These are phyloP conservation scores for Aspergillus taichungensis DNA, from an alignment of 495 filamentous ascomycete genomes.

Conservation along the genomic window DNA sequence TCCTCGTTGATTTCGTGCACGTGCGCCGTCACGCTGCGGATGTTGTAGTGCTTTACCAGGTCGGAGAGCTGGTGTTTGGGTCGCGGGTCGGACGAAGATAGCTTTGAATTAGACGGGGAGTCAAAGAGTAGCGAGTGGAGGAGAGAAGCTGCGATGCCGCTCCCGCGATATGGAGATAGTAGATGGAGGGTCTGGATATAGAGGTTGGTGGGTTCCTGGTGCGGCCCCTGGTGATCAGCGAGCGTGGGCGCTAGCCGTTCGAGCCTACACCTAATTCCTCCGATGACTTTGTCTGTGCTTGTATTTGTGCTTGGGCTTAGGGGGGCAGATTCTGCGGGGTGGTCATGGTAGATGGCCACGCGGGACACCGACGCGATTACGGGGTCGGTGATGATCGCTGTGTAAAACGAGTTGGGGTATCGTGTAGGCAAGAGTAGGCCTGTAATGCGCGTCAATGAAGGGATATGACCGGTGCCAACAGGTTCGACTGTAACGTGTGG, in stretches of 20 bases:
- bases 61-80: conserved; percentile 29
- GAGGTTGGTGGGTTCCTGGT: conserved; percentile 38
- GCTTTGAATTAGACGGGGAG: conserved; percentile 24
- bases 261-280: conserved; percentile 75
- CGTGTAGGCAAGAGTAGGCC: conserved; percentile 74
- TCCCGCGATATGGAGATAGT: conserved; percentile 70
- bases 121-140: conserved; percentile 47
- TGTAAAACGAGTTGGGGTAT: conserved; percentile 84
- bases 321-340: conserved; percentile 31
- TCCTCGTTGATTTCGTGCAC: conserved; percentile 92
- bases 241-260: conserved; percentile 38
- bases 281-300: conserved; percentile 55
- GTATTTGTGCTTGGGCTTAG: conserved; percentile 9
- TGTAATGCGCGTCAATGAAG: conserved; percentile 73
- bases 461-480: conserved; percentile 53
- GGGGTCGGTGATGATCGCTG: conserved; percentile 58
- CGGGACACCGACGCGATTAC: conserved; percentile 64
- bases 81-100: conserved; percentile 12
- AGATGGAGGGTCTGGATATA: conserved; percentile 86
- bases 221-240: conserved; percentile 1
- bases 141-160: conserved; percentile 70
- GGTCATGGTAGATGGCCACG: conserved; percentile 61
- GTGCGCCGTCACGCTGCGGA: conserved; percentile 65
- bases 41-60: conserved; percentile 41
- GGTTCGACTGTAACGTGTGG: conserved; percentile 47